Evolutionary conservation across 2,329 filamentous ascomycete genomes (phyloP), one percentile per base, ranked within the genome.

Genomic region (Bipolaris cookei): DNA sequence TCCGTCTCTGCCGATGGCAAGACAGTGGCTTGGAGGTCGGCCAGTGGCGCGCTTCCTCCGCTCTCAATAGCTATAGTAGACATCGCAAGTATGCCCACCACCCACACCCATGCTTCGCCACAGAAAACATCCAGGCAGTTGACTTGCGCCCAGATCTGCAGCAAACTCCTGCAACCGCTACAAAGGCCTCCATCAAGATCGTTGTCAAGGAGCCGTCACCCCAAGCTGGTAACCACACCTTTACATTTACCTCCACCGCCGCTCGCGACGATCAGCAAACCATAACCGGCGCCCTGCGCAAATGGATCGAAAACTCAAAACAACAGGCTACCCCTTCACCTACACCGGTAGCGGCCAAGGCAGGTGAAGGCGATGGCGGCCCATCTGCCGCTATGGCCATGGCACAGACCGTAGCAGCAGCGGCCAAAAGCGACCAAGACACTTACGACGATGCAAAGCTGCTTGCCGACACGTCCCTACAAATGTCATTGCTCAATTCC

Each of bases 151-250:
- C 67, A 95, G 91, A 98, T 79, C 86, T 99, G 46, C 94, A 99
- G 77, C 94, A 98, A 76, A 98, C 95, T 0, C 93, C 95, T 11
- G 91, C 92, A 58, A 88, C 83, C n/a, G 88, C 87, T 34, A 82
- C 92, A 16, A 97, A 97, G 82, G 92, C 96, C 51, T 97, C 97
- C 84, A 84, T 98, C 58, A 97, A 95, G 76, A 89, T 99, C 53
- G 91, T 97, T 67, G 90, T 90, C 61, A 90, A 92, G 73, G 78
- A 85, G 39, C 80, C 81, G 44, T 81, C 81, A 23, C 76, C 81
- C 25, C 86, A 89, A 47, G 80, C 90, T 16, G 84, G 88, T 43
- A 86, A 88, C 52, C 91, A 96, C 73, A 86, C 94, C 46, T 97
- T 99, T 76, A 89, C 90, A 63, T 98, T 99, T 79, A 96, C 92